Base-by-base conservation (phyloP, 352 stramenopile species). In the Phytophthora fragariae region DNA sequence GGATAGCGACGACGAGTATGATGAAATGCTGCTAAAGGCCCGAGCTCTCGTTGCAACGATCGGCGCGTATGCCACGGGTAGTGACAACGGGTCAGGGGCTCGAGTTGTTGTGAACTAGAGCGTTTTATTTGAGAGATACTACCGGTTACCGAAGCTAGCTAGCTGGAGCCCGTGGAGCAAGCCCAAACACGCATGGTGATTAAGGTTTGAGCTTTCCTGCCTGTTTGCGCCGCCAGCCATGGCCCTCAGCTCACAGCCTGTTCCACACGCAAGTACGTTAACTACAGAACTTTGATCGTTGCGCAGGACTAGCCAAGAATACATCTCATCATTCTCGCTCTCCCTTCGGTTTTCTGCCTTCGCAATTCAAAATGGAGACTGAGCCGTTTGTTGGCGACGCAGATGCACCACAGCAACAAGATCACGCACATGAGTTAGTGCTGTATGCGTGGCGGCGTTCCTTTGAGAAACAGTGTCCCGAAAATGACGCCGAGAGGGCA, bases 1-100 rank as follows among this genome's bases (percentile, higher is more conserved):
- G 24, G 91, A 99, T 65, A 83, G 77, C 27, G 82, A 98, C 35
- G 95, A 99, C 57, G 98, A 98, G 70, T 96, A 97, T 69, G 89
- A 98, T 29, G 94, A 98, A 75, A 98, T 98, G 90, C 77, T 97
- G 33, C 84, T 98, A 37, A 98, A 98, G 76, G 92, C 93, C 10
- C 77, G 71, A 33, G 86, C 85, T 33, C 77, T 97, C 5, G 86
- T 92, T 33, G 72, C 82, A 15, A 82, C 88, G 0, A 72, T 95
- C 46, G 84, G 84, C 24, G 70, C 60, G 1, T 92, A 91, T 52
- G 81, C 79, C 12, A 93, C 82, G 7, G 82, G 82, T n/a, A 75
- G 60, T 19, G 72, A 84, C 47, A 73, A 87, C 64, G 79, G 70
- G 17, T 67, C 60, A 4, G 76, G 79, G 2, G 85, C 80, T 44